phyloP scores from a whole-genome alignment of 805 yeast genomes.

The Ogataea glucozyma region DNA sequence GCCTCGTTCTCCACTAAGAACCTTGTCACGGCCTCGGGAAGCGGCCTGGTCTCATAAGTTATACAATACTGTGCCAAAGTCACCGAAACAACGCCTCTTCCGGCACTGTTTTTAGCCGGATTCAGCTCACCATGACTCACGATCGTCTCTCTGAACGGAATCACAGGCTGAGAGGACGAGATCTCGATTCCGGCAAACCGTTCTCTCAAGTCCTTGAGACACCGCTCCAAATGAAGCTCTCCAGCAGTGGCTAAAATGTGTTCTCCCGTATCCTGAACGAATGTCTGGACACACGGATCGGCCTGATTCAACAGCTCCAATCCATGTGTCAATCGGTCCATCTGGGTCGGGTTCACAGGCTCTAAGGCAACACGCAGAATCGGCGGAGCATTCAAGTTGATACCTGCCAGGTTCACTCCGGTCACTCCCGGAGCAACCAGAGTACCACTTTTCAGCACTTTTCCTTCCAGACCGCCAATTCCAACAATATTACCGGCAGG shows the following conservation, averaged over 20 bases:
- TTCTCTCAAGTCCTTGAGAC: constrained; percentile 85
- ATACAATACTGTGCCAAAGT: constrained; percentile 51
- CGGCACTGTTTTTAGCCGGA: constrained; percentile 47
- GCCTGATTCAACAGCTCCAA: constrained; percentile 77
- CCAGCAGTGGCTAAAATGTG: constrained; percentile 95
- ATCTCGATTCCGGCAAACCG: constrained; percentile 92
- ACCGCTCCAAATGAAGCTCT: constrained; percentile 91
- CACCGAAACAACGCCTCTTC: constrained; percentile 52
- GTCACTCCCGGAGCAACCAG: constrained; percentile 55
- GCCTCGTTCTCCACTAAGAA: constrained; percentile 50
- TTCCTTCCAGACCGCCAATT: constrained; percentile 84
- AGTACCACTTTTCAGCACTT: constrained; percentile 85
- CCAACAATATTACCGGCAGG: constrained; percentile 97
- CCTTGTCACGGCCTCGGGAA: constrained; percentile 50
- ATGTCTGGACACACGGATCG: constrained; percentile 92
- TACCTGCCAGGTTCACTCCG: constrained; percentile 77
- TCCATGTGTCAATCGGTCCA: constrained; percentile 76
- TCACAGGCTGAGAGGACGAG: constrained; percentile 84
- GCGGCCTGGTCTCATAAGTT: constrained; percentile 48
- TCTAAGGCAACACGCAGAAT: constrained; percentile 95
- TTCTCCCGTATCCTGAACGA: constrained; percentile 87
- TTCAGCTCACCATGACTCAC: constrained; percentile 48
- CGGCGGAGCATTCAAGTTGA: constrained; percentile 78
- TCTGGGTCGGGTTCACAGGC: constrained; percentile 81
- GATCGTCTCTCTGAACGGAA: constrained; percentile 90